Evolutionary conservation across 139 green algal genomes (phyloP).

Genomic region (Chlamydomonas sp.): DNA sequence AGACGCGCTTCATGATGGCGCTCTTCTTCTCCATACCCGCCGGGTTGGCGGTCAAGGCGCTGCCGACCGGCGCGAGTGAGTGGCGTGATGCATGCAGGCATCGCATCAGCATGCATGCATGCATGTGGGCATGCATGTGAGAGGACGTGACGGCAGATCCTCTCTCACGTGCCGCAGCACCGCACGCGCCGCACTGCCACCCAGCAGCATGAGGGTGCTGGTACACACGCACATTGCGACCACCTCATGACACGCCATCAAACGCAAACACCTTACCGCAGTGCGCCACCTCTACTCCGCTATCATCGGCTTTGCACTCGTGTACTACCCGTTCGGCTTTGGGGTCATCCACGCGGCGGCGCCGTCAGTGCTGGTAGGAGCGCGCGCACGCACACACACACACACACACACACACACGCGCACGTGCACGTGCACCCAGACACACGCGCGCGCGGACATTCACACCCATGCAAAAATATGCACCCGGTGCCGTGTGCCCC

Average conservation of each 20-base stretch:
- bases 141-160: too few species aligned
- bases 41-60: background rate
- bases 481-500: too few species aligned
- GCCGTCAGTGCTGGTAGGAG: background rate
- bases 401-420: too few species aligned
- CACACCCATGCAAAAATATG: too few species aligned
- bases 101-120: too few species aligned
- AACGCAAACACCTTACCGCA: background rate
- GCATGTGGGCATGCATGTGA: too few species aligned
- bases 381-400: too few species aligned
- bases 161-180: background rate
- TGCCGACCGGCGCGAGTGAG: background rate
- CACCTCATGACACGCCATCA: background rate
- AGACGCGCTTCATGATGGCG: conserved; percentile 1
- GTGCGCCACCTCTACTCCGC: conserved; percentile 6
- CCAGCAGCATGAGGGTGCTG: too few species aligned
- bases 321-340: conserved; percentile 12
- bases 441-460: too few species aligned
- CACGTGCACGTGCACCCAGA: too few species aligned
- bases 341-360: conserved; percentile 4
- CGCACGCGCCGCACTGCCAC: background rate
- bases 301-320: background rate
- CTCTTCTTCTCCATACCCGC: background rate
- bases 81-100: background rate
- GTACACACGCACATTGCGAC: too few species aligned